A percentile compares a stretch with the other conserved stretches of the same genome.
These are phyloP conservation scores for Solanum sejunctum DNA, from an alignment of 257 asterid genomes.

Conservation along the genomic window DNA sequence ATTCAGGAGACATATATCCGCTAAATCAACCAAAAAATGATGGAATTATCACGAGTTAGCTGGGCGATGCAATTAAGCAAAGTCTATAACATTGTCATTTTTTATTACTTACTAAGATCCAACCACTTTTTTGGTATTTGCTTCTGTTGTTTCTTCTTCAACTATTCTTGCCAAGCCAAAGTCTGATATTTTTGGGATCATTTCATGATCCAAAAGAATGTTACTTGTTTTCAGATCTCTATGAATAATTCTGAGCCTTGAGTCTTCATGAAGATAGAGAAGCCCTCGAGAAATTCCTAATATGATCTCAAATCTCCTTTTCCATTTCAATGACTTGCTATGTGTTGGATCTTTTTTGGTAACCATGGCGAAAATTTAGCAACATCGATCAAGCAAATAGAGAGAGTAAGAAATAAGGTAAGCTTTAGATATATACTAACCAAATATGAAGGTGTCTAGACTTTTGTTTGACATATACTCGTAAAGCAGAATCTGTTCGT, in stretches of 20 bases:
- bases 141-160: background rate
- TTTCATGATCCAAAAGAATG: constrained; percentile 2
- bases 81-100: background rate
- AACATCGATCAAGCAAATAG: background rate
- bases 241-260: background rate
- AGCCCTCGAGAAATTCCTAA: constrained; percentile 4
- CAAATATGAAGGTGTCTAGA: constrained; percentile 8
- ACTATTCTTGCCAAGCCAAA: constrained; percentile 9
- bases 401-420: background rate
- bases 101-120: constrained; percentile 10
- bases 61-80: background rate
- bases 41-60: background rate
- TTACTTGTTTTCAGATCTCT: constrained; percentile 7
- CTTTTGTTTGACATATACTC: constrained; percentile 10
- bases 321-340: background rate
- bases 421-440: constrained; percentile 6
- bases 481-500: constrained; percentile 11
- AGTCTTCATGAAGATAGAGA: constrained; percentile 7
- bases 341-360: background rate
- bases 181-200: constrained; percentile 5
- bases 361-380: background rate
- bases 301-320: constrained; percentile 2
- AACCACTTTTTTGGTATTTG: background rate
- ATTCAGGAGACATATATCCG: constrained; percentile 24
- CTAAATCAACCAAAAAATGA: background rate